Base-by-base conservation (phyloP, 2,329 filamentous ascomycete species). In the Exutisphaerella laricina region DNA sequence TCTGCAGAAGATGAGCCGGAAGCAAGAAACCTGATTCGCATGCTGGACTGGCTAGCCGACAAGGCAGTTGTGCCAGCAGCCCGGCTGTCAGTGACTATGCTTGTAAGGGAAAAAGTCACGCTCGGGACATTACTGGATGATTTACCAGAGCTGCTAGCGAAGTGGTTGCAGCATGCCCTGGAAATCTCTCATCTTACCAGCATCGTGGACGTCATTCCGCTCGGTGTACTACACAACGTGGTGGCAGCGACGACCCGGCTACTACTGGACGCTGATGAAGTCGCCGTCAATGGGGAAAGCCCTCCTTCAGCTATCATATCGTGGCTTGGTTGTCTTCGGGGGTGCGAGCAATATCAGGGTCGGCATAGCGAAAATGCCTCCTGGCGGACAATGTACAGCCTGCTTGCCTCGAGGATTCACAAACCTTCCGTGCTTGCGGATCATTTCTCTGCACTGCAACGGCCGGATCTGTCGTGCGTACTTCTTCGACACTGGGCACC, bases 1-100 rank as follows among this genome's bases (percentile, higher is more conserved):
- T 47, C 49, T 41, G 32, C 49, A 17, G 44, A 46, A 22, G 46
- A 61, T 32, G 58, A 61, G 31, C 47, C 47, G 2, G 42, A 43
- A 28, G 57, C 58, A 1, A 28, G 45, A 7, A 60, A 60, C 34
- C 41, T 50, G 3, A 32, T 36, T 9, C 35, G 39, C 4, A 28
- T 60, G 10, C 21, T 47, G 14, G 9, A 56, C 29, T 62, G 54
- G 56, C 48, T 59, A 10, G 28, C 14, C 13, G 3, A 23, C 18
- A 3, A 36, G 25, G 12, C 18, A 25, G 10, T 25, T 22, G n/a
- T 20, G 28, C 13, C 26, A 18, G 12, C 32, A 10, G 29, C 42
- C 18, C 16, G 20, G 12, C 12, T 21, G 25, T 23, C 45, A 20
- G 21, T 47, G 5, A 21, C 33, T 10, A 18, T 37, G 5, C 35